A percentile compares a stretch with the other conserved stretches of the same genome.
Evolutionary conservation across 2,329 filamentous ascomycete genomes (phyloP).

Genomic region (Colletotrichum shisoi): DNA sequence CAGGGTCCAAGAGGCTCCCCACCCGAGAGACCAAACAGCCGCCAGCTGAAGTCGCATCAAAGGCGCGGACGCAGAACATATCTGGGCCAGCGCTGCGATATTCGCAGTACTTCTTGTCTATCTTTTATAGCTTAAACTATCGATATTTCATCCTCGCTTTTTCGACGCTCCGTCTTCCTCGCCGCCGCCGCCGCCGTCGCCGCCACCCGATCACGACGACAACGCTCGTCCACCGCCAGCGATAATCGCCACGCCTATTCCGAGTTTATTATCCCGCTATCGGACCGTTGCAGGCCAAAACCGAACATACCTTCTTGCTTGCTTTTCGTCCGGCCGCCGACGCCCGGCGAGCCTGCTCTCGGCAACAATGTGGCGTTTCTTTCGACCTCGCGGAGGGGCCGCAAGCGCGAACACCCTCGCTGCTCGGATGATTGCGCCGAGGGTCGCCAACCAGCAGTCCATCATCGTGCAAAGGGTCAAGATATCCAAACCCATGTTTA

Average conservation of each 20-base stretch:
- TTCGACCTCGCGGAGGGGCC: constrained; percentile 22
- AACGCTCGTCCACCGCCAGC: constrained; percentile 6
- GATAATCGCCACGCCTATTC: constrained; percentile 1
- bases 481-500: constrained; percentile 19
- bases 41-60: background rate
- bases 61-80: background rate
- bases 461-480: constrained; percentile 40
- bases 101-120: background rate
- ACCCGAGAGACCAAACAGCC: background rate
- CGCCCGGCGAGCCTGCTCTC: constrained; percentile 25
- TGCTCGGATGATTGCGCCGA: constrained; percentile 28
- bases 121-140: background rate
- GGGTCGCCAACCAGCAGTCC: constrained; percentile 21
- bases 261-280: background rate
- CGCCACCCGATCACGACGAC: background rate
- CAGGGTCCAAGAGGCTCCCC: background rate
- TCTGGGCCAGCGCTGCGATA: background rate
- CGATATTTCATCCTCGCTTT: background rate
- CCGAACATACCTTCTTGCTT: background rate
- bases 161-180: background rate
- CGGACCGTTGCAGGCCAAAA: background rate
- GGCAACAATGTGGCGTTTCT: constrained; percentile 34
- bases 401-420: constrained; percentile 26
- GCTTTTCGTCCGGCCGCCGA: constrained; percentile 17
- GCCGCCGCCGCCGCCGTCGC: constrained; percentile 6